These are phyloP conservation scores for Magnolia kwangsiensis DNA, from an alignment of 164 flowering plant genomes.

Conservation along the genomic window DNA sequence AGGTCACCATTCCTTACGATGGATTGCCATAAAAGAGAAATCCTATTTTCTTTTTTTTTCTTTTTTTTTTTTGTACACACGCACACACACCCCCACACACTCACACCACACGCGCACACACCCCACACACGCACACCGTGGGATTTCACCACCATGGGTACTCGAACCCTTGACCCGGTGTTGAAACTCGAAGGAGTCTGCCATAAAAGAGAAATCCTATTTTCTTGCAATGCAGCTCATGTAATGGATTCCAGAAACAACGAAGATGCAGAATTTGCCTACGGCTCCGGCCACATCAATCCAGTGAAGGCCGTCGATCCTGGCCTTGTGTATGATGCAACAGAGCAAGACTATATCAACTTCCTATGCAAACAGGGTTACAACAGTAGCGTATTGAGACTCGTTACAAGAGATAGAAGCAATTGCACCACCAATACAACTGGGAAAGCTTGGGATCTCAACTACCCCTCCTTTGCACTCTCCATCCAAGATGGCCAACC, in stretches of 20 bases:
- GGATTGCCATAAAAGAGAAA: not conserved
- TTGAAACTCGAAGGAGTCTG: no score
- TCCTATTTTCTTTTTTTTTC: no score
- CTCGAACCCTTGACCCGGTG: no score
- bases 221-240: constrained; percentile 16
- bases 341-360: constrained; percentile 24
- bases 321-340: constrained; percentile 36
- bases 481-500: constrained; percentile 18
- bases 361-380: constrained; percentile 34
- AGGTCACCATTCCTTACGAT: no score
- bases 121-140: no score
- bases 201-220: not conserved
- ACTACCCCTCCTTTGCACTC: constrained; percentile 29
- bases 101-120: no score
- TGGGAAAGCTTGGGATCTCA: constrained; percentile 23
- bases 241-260: constrained; percentile 30
- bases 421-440: constrained; percentile 10
- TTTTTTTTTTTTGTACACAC: no score
- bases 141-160: no score
- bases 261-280: constrained; percentile 39
- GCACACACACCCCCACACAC: no score
- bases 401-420: constrained; percentile 19
- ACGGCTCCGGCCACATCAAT: constrained; percentile 36
- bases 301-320: constrained; percentile 43
- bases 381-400: constrained; percentile 21